Evolutionary conservation across 805 yeast species (phyloP).

Genomic region (Lachancea dasiensis): DNA sequence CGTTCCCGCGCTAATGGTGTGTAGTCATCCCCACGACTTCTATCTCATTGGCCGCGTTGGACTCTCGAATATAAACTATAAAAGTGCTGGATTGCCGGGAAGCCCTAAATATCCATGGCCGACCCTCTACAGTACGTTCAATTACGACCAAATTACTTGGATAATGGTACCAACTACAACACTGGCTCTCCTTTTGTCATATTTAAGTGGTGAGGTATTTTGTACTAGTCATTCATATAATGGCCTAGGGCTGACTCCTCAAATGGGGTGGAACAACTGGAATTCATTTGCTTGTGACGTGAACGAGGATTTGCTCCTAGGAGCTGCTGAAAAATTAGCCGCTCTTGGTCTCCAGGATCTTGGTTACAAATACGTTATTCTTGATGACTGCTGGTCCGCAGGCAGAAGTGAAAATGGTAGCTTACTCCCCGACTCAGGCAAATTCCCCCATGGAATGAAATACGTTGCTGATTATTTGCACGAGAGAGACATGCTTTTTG

Average conservation of each 20-base stretch:
- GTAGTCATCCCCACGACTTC: too few species aligned
- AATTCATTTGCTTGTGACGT: constrained; percentile 28
- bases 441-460: constrained; percentile 29
- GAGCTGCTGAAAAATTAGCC: constrained; percentile 22
- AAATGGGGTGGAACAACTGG: constrained; percentile 32
- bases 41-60: too few species aligned
- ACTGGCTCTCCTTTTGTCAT: not conserved
- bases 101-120: too few species aligned
- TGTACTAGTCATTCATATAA: constrained; percentile 8
- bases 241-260: constrained; percentile 18
- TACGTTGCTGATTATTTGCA: constrained; percentile 24
- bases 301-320: constrained; percentile 20
- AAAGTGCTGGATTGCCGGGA: too few species aligned
- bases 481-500: constrained; percentile 24
- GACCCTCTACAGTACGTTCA: too few species aligned
- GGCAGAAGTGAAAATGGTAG: constrained; percentile 18
- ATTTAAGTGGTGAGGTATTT: not conserved
- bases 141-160: too few species aligned
- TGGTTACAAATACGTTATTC: constrained; percentile 29
- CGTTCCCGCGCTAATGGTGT: too few species aligned
- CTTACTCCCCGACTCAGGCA: constrained; percentile 18
- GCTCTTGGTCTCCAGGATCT: constrained; percentile 22
- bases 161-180: too few species aligned
- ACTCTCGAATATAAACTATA: too few species aligned
- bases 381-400: constrained; percentile 31